These are phyloP conservation scores for Fusarium sp. DNA, from an alignment of 2,329 filamentous ascomycete genomes.

Conservation along the genomic window DNA sequence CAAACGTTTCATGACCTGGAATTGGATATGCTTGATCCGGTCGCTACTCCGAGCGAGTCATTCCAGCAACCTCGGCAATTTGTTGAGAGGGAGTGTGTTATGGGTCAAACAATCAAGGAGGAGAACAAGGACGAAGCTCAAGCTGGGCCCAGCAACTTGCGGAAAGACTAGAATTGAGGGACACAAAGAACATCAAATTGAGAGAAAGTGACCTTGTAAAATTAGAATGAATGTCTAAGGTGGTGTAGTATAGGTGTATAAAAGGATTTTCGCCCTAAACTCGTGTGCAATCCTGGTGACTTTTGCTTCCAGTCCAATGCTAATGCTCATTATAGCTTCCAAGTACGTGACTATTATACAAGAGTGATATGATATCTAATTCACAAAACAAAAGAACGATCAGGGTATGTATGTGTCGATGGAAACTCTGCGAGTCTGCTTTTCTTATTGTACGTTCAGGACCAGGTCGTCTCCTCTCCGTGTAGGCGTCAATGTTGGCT, in stretches of 20 bases:
- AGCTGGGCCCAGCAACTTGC: constrained; percentile 7
- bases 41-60: constrained; percentile 15
- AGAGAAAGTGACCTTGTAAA: constrained; percentile 13
- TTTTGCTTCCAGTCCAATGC: constrained; percentile 33
- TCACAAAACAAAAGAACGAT: constrained; percentile 12
- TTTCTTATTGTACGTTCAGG: constrained; percentile 61
- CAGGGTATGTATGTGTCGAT: constrained; percentile 3
- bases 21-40: constrained; percentile 43
- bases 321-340: constrained; percentile 37
- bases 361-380: constrained; percentile 17
- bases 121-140: constrained; percentile 45
- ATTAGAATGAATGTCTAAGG: constrained; percentile 40
- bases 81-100: constrained; percentile 51
- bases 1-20: constrained; percentile 46
- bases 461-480: constrained; percentile 74
- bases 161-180: constrained; percentile 3
- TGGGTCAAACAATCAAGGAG: constrained; percentile 52
- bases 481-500: constrained; percentile 74
- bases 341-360: constrained; percentile 41
- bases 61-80: constrained; percentile 28
- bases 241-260: constrained; percentile 37
- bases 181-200: background rate
- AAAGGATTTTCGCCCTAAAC: constrained; percentile 29
- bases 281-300: constrained; percentile 8
- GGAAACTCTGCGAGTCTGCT: constrained; percentile 2